phyloP scores from a whole-genome alignment of 2,329 filamentous ascomycete species.

The Amauroascus verrucosus region DNA sequence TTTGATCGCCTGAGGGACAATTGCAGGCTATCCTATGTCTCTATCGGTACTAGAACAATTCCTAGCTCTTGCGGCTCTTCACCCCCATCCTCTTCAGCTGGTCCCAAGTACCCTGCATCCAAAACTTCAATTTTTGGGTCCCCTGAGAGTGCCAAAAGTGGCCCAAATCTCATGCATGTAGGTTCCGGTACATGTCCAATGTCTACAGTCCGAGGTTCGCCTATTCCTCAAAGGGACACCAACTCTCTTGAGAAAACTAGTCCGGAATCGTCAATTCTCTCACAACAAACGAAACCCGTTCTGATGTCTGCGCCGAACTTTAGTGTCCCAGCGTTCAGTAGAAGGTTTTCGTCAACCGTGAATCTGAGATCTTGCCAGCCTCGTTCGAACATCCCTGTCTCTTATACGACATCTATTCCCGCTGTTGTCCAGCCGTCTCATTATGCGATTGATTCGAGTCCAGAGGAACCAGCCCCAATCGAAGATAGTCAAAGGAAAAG shows the following conservation, averaged over 20 bases:
- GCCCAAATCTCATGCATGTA: neutral
- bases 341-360: conserved; percentile 12
- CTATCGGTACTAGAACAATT: conserved; percentile 20
- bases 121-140: conserved; percentile 9
- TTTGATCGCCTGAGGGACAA: conserved; percentile 18
- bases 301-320: conserved; percentile 32
- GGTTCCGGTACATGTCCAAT: conserved; percentile 3
- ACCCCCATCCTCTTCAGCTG: conserved; percentile 20
- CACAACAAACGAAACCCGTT: neutral
- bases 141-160: neutral
- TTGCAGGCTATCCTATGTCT: conserved; percentile 20
- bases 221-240: neutral
- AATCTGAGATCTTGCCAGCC: neutral
- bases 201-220: conserved; percentile 7
- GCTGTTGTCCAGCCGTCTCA: conserved; percentile 2
- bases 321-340: conserved; percentile 34
- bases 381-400: neutral
- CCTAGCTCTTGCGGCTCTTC: conserved; percentile 21
- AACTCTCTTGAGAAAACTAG: neutral
- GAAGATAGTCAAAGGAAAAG: neutral
- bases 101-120: conserved; percentile 15
- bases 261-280: neutral
- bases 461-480: neutral
- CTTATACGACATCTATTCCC: neutral
- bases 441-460: conserved; percentile 4